Percentiles rank a stretch among this genome's conserved stretches.
These are phyloP conservation scores for Tolypocladium guangdongense DNA, from an alignment of 2,329 filamentous ascomycete genomes.

Conservation along the genomic window DNA sequence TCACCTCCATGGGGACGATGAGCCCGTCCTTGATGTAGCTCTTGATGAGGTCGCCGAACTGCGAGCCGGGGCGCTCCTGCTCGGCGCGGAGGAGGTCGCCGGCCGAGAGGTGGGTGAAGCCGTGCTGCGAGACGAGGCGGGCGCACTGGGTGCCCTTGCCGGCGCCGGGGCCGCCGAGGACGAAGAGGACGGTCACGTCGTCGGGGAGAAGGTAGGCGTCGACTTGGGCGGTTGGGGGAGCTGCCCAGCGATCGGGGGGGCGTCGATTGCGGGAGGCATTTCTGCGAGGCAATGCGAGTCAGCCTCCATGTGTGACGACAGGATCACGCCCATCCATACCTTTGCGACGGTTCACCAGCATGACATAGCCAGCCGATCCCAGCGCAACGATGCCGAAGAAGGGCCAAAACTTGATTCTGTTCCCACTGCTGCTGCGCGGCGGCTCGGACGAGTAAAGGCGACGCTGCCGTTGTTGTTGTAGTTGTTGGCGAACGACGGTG, in stretches of 20 bases:
- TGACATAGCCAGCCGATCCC: conserved; percentile 37
- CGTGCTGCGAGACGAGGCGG: conserved; percentile 75
- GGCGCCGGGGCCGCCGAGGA: conserved; percentile 88
- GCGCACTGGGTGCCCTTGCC: conserved; percentile 96
- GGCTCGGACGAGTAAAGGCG: conserved; percentile 33
- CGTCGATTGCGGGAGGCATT: conserved; percentile 25
- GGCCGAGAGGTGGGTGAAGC: conserved; percentile 86
- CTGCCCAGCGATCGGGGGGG: conserved; percentile 28
- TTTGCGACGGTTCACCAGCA: conserved; percentile 37
- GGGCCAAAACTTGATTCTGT: conserved; percentile 45
- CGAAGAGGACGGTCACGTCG: conserved; percentile 87
- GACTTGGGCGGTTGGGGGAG: conserved; percentile 41
- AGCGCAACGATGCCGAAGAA: conserved; percentile 39
- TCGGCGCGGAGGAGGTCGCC: conserved; percentile 91
- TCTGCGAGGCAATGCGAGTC: conserved; percentile 15
- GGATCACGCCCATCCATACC: conserved; percentile 22
- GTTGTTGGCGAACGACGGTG: background rate
- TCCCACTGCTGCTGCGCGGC: conserved; percentile 20
- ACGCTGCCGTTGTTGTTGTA: conserved; percentile 4
- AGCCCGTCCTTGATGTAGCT: conserved; percentile 87
- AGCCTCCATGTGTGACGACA: background rate
- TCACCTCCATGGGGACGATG: conserved; percentile 99
- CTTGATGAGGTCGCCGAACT: conserved; percentile 90
- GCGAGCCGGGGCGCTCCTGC: conserved; percentile 72
- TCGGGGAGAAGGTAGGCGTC: conserved; percentile 61